Evolutionary conservation across 140 eudicot genomes (phyloP).

Genomic region (Erigeron philadelphicus): DNA sequence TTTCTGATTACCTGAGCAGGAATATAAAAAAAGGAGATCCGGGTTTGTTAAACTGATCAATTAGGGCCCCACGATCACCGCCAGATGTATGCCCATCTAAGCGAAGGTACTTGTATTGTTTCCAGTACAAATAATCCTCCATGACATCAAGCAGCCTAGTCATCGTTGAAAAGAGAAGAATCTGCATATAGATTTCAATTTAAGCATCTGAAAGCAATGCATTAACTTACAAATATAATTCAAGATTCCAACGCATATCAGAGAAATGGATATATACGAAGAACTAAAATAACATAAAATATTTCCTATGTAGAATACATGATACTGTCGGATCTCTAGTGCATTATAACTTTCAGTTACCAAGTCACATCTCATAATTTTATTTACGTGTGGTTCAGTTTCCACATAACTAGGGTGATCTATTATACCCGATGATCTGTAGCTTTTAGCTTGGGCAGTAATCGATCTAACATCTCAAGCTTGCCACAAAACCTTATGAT

Average conservation of each 20-base stretch:
- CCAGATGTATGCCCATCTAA: conserved; percentile 98
- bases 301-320: background rate
- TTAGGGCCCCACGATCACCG: conserved; percentile 89
- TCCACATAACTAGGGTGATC: conserved; percentile 10
- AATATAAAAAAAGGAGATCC: conserved; percentile 90
- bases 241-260: background rate
- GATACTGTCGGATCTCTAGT: background rate
- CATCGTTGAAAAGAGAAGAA: conserved; percentile 97
- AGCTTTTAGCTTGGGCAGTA: conserved; percentile 91
- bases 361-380: conserved; percentile 17
- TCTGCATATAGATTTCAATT: conserved; percentile 46
- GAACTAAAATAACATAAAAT: background rate
- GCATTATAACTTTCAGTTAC: background rate
- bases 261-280: background rate
- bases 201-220: conserved; percentile 16
- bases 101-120: conserved; percentile 88
- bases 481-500: conserved; percentile 90
- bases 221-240: background rate
- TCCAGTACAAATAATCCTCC: conserved; percentile 95
- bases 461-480: conserved; percentile 96
- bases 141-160: conserved; percentile 98
- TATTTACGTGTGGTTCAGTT: conserved; percentile 5
- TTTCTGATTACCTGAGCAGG: conserved; percentile 66
- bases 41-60: conserved; percentile 74
- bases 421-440: conserved; percentile 92